Percentiles rank a stretch among this genome's conserved stretches.
Evolutionary conservation across 495 filamentous ascomycete species (phyloP).

Genomic region (Tricharina praecox): DNA sequence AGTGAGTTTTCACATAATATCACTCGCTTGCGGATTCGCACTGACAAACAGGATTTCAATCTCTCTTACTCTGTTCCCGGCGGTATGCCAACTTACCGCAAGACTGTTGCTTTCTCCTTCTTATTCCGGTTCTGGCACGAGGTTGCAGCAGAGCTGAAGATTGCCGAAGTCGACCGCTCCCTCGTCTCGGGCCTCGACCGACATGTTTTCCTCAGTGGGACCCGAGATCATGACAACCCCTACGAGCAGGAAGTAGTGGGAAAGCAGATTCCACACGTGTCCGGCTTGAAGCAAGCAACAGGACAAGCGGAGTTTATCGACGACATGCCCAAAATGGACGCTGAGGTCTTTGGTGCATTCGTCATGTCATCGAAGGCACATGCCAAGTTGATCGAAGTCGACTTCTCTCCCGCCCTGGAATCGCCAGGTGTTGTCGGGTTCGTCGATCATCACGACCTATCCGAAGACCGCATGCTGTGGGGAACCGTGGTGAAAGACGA

Average conservation of each 20-base stretch:
- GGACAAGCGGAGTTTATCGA: constrained; percentile 32
- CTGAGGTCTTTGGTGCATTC: constrained; percentile 28
- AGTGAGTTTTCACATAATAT: background rate
- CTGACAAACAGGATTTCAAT: constrained; percentile 49
- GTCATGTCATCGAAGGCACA: constrained; percentile 30
- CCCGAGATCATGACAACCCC: constrained; percentile 35
- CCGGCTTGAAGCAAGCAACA: constrained; percentile 30
- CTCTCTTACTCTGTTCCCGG: constrained; percentile 74
- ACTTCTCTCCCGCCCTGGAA: constrained; percentile 29
- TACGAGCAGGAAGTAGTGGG: constrained; percentile 30
- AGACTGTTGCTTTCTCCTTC: constrained; percentile 72
- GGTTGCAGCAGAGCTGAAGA: constrained; percentile 28
- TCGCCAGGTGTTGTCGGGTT: constrained; percentile 31
- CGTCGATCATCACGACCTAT: constrained; percentile 29
- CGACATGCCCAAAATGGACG: constrained; percentile 29
- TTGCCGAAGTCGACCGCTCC: constrained; percentile 17
- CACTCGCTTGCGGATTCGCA: background rate
- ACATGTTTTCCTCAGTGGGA: constrained; percentile 26
- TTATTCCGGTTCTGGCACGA: constrained; percentile 81
- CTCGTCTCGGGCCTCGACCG: constrained; percentile 41
- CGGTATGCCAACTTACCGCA: constrained; percentile 91
- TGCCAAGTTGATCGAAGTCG: constrained; percentile 30
- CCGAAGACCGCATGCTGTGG: constrained; percentile 28
- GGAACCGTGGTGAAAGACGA: constrained; percentile 29
- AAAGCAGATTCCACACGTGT: constrained; percentile 31